Conservation (phyloP, 306 rosid species). For the Dryas octopetala region DNA sequence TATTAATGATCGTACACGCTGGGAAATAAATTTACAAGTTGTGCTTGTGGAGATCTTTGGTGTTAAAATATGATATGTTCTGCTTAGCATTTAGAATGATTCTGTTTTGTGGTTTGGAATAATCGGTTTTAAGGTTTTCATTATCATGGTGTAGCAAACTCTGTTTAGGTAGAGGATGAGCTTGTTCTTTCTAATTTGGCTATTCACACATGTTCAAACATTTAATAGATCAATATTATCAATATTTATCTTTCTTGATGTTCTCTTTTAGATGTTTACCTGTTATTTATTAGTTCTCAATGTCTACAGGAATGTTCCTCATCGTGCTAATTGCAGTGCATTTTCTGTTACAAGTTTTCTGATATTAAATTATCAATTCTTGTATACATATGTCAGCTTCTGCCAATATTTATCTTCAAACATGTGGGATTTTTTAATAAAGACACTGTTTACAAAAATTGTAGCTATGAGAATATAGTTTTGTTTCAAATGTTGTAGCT, state of each 20-base stretch:
- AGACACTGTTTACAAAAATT: neutral
- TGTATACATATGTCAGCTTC: neutral
- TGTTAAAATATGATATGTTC: neutral
- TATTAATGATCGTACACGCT: neutral
- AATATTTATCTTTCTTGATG: neutral
- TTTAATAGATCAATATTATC: neutral
- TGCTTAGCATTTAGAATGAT: neutral
- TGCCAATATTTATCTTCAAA: neutral
- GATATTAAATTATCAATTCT: neutral
- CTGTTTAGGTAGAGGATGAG: neutral
- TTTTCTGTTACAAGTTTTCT: neutral
- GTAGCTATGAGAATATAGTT: neutral
- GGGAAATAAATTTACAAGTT: neutral
- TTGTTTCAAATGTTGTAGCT: neutral
- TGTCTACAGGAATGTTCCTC: neutral
- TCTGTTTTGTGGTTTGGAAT: conserved; percentile 1
- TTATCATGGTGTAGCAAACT: neutral
- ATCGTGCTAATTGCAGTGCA: neutral
- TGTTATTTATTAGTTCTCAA: neutral
- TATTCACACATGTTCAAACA: neutral
- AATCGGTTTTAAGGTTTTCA: neutral
- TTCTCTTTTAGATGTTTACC: neutral
- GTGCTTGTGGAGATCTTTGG: neutral
- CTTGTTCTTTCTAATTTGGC: neutral
- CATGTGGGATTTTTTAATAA: neutral